Base-by-base conservation (phyloP, 192 early-diverging fungal species). In the Pilobolus umbonatus region DNA sequence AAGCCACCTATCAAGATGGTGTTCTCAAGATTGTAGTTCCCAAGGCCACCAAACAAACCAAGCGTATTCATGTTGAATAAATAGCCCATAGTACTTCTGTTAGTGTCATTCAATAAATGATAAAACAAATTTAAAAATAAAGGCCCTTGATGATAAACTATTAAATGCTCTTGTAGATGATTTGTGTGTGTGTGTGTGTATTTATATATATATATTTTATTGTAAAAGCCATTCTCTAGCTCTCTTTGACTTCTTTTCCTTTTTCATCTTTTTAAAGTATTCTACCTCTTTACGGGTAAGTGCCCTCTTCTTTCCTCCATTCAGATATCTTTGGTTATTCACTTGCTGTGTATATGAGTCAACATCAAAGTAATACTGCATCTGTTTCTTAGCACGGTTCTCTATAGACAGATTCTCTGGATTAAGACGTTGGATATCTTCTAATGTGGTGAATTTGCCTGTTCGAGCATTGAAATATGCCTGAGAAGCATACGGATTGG, bases 331-430 rank as follows among this genome's bases (percentile, higher is more conserved):
- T 28, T 53, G 54, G 28, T 38, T 40, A 34, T 65, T 63, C 47
- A 51, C 51, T 36, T 66, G 30, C 34, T 66, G 60, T n/a, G 55
- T 52, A 57, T 67, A 75, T 21, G 28, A 50, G 47, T 75, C 69
- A 39, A 71, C 69, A 61, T 75, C 69, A 55, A 75, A 75, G 43
- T 65, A 73, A 57, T 61, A 68, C 17, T 59, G 56, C 71, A 73
- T 73, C 43, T 73, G 71, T 46, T 58, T 49, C 24, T 29, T 61
- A 28, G 69, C 65, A 42, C 70, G 65, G 32, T 55, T 54, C n/a
- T 72, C 69, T 21, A 61, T 52, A 22, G 69, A 56, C 35, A 68
- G 53, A 22, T 60, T 59, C 26, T 71, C 62, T 17, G 74, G 74
- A 55, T 71, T 67, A 9, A 65, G 38, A 36, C 62, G 51, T 31